These are phyloP conservation scores for Litchi chinensis DNA, from an alignment of 345 rosid species.

Conservation along the genomic window DNA sequence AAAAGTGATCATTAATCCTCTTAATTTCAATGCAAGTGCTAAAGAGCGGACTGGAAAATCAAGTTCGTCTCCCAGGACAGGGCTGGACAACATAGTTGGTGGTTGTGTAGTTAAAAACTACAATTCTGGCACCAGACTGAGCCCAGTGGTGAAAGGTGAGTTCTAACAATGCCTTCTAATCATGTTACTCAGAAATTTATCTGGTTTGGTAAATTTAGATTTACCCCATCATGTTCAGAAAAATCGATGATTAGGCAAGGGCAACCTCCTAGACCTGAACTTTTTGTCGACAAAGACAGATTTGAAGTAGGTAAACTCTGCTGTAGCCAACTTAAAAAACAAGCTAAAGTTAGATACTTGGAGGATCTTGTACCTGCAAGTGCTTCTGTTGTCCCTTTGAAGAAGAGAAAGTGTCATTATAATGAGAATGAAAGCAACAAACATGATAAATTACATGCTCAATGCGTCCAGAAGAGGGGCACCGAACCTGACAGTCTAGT, in stretches of 20 bases:
- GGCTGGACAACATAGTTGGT: constrained; percentile 10
- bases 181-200: background rate
- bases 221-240: constrained; percentile 17
- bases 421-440: constrained; percentile 13
- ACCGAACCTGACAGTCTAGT: constrained; percentile 20
- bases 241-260: constrained; percentile 21
- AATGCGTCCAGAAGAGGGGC: constrained; percentile 22
- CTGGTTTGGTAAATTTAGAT: constrained; percentile 18
- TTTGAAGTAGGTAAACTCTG: background rate
- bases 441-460: constrained; percentile 17
- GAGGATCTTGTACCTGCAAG: constrained; percentile 16
- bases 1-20: constrained; percentile 18
- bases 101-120: background rate
- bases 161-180: background rate
- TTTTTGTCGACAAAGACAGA: constrained; percentile 4
- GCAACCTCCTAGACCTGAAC: constrained; percentile 21
- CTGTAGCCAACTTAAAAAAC: constrained; percentile 5
- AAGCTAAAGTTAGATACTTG: constrained; percentile 21
- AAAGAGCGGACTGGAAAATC: background rate
- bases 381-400: constrained; percentile 30
- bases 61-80: constrained; percentile 4
- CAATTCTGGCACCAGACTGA: background rate
- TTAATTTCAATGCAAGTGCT: constrained; percentile 20
- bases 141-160: constrained; percentile 10
- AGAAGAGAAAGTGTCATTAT: constrained; percentile 42